These are phyloP conservation scores for Stagonosporopsis chrysanthemi DNA, from an alignment of 2,329 filamentous ascomycete species.

Conservation along the genomic window DNA sequence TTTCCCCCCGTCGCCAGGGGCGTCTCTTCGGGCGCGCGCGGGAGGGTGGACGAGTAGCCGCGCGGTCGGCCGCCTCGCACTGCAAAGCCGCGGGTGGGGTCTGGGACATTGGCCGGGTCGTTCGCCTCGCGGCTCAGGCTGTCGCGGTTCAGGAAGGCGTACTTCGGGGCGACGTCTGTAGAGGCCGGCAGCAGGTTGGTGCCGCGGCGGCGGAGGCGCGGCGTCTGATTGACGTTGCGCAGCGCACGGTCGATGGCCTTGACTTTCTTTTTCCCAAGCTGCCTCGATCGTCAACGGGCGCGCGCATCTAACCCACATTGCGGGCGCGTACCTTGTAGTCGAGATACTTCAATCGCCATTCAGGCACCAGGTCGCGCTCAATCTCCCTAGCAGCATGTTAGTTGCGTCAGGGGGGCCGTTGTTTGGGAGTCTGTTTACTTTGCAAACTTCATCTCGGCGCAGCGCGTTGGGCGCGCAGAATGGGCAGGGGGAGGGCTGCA, in stretches of 20 bases:
- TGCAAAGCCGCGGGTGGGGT: conserved; percentile 30
- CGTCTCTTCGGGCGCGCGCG: conserved; percentile 39
- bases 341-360: conserved; percentile 94
- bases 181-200: conserved; percentile 45
- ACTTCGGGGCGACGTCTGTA: conserved; percentile 49
- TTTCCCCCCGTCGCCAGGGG: conserved; percentile 34
- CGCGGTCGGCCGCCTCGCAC: conserved; percentile 19
- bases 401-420: conserved; percentile 11
- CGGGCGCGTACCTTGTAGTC: conserved; percentile 77
- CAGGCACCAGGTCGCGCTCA: conserved; percentile 86
- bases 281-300: conserved; percentile 11
- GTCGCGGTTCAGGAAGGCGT: conserved; percentile 52
- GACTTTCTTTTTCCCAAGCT: conserved; percentile 87
- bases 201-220: conserved; percentile 51
- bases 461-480: no score
- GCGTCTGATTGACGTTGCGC: conserved; percentile 63
- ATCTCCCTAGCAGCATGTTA: conserved; percentile 66
- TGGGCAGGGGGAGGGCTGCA: no score
- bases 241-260: conserved; percentile 81
- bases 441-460: conserved; percentile 64
- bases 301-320: conserved; percentile 7
- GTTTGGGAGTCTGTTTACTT: conserved; percentile 56
- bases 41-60: conserved; percentile 6
- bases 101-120: conserved; percentile 34
- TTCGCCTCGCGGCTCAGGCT: conserved; percentile 29